Percentiles rank a stretch among this genome's conserved stretches.
phyloP scores from a whole-genome alignment of 345 rosid species.

The Fremontodendron californicum region DNA sequence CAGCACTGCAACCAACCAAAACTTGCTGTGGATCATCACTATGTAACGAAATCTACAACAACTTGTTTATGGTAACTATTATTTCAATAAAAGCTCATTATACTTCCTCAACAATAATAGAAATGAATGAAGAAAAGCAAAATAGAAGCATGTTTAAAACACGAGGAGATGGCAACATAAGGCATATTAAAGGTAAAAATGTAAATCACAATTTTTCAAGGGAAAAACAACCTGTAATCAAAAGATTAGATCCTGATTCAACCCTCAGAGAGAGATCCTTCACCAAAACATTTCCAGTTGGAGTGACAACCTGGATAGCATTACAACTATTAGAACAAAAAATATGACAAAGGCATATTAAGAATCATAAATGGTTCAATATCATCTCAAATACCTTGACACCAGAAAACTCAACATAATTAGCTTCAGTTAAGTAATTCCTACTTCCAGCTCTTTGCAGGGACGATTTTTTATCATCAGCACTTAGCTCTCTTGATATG shows the following conservation, averaged over 20 bases:
- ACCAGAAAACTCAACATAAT: slow-evolving; percentile 81
- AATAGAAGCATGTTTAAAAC: background rate
- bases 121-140: background rate
- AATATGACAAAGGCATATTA: background rate
- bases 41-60: background rate
- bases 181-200: background rate
- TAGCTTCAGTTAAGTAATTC: slow-evolving; percentile 81
- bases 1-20: background rate
- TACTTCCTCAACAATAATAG: background rate
- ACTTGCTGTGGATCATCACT: background rate
- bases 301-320: slow-evolving; percentile 85
- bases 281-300: slow-evolving; percentile 88
- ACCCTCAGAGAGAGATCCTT: slow-evolving; percentile 82
- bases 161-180: slow-evolving; percentile 7
- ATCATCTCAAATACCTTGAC: slow-evolving; percentile 70
- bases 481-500: slow-evolving; percentile 80
- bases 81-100: background rate
- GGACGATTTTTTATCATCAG: slow-evolving; percentile 48
- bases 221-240: slow-evolving; percentile 82
- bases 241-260: slow-evolving; percentile 88
- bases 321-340: slow-evolving; percentile 17
- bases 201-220: slow-evolving; percentile 10
- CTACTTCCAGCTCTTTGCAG: slow-evolving; percentile 64
- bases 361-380: background rate
- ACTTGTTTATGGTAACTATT: background rate